These are phyloP conservation scores for Hypoxylon fragiforme DNA, from an alignment of 495 filamentous ascomycete genomes.

Conservation along the genomic window DNA sequence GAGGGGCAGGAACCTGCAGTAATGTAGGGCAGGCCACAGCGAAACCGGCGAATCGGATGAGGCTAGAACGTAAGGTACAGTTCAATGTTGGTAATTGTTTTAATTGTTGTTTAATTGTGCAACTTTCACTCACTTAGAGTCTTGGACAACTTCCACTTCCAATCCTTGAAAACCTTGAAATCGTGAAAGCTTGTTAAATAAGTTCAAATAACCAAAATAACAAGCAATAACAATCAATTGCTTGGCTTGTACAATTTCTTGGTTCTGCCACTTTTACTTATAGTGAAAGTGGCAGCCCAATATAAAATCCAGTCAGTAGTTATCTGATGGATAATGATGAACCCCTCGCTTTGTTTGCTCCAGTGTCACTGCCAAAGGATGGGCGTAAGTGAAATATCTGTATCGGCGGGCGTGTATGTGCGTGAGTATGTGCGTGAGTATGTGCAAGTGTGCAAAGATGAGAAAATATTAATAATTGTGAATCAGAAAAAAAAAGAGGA, in stretches of 20 bases:
- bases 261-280: constrained; percentile 11
- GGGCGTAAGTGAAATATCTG: too few relatives aligned
- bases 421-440: too few relatives aligned
- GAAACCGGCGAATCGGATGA: constrained; percentile 34
- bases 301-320: constrained; percentile 1
- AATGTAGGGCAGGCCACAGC: constrained; percentile 13
- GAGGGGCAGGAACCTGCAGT: constrained; percentile 26
- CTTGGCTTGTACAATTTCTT: constrained; percentile 17
- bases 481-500: background rate
- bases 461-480: background rate
- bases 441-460: too few relatives aligned
- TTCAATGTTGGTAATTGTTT: background rate
- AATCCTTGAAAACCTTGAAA: too few relatives aligned
- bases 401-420: too few relatives aligned
- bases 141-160: too few relatives aligned
- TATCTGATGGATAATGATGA: background rate
- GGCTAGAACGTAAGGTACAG: constrained; percentile 21
- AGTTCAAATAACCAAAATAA: too few relatives aligned
- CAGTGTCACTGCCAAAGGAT: too few relatives aligned
- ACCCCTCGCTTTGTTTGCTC: background rate
- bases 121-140: too few relatives aligned
- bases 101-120: constrained; percentile 23
- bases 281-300: constrained; percentile 5
- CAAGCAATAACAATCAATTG: too few relatives aligned
- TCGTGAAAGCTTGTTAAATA: too few relatives aligned